These are phyloP conservation scores for Phytopythium aichiense DNA, from an alignment of 352 stramenopile genomes.

Conservation along the genomic window DNA sequence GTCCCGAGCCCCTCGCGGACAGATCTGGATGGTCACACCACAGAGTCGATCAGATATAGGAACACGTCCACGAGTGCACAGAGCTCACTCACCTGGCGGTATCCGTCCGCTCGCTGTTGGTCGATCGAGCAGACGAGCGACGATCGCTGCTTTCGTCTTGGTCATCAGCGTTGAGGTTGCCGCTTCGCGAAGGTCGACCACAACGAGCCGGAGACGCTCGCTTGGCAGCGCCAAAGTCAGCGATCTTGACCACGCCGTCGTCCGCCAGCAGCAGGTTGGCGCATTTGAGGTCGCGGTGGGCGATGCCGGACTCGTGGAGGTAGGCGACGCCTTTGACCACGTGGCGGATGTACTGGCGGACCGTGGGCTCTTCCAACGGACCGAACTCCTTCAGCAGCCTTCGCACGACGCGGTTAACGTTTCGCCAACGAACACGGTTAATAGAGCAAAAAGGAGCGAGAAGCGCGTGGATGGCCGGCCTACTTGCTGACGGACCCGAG, in stretches of 20 bases:
- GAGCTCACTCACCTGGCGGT: slow-evolving; percentile 15
- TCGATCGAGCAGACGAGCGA: background rate
- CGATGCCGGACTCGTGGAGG: slow-evolving; percentile 64
- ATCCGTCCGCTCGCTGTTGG: slow-evolving; percentile 5
- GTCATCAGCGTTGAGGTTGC: slow-evolving; percentile 1
- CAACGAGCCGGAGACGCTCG: slow-evolving; percentile 5
- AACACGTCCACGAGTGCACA: background rate
- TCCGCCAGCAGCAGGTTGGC: slow-evolving; percentile 77
- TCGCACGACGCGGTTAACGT: background rate
- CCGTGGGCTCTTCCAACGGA: slow-evolving; percentile 54
- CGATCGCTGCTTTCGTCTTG: background rate
- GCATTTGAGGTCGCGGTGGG: slow-evolving; percentile 87
- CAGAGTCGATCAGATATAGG: background rate
- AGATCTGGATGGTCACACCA: slow-evolving; percentile 24
- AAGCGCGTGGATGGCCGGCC: background rate
- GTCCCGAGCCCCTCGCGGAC: slow-evolving; percentile 80
- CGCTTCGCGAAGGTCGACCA: background rate
- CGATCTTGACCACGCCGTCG: slow-evolving; percentile 72
- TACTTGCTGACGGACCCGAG: slow-evolving; percentile 74
- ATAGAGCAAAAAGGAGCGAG: too few species aligned
- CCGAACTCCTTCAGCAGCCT: slow-evolving; percentile 84
- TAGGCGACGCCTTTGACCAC: slow-evolving; percentile 65
- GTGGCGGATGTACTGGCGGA: slow-evolving; percentile 51
- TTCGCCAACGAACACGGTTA: too few species aligned
- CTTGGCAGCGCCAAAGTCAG: slow-evolving; percentile 85